These are phyloP conservation scores for Rhizoclosmatium globosum DNA, from an alignment of 192 early-diverging fungal species.

Conservation along the genomic window DNA sequence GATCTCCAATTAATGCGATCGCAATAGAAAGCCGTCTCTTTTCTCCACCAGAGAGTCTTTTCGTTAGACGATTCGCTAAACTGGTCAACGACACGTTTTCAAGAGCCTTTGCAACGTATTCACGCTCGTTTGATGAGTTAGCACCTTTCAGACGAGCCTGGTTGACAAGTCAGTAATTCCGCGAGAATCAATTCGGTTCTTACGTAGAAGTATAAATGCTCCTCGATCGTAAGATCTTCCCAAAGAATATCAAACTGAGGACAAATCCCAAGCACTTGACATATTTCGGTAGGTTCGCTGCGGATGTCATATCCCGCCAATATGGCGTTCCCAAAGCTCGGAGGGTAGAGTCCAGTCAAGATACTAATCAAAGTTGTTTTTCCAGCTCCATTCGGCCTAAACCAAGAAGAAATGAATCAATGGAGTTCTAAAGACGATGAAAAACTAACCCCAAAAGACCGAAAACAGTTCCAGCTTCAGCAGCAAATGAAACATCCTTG, in stretches of 20 bases:
- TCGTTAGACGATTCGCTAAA: slow-evolving; percentile 64
- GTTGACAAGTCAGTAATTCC: not conserved
- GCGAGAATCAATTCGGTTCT: not conserved
- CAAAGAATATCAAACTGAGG: slow-evolving; percentile 83
- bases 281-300: slow-evolving; percentile 64
- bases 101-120: slow-evolving; percentile 57
- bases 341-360: slow-evolving; percentile 73
- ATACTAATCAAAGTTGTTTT: slow-evolving; percentile 81
- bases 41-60: slow-evolving; percentile 78
- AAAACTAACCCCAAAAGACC: slow-evolving; percentile 55
- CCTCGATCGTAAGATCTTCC: slow-evolving; percentile 75
- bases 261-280: slow-evolving; percentile 77
- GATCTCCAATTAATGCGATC: slow-evolving; percentile 60
- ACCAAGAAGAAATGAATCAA: not conserved
- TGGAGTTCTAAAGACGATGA: not conserved
- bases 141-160: slow-evolving; percentile 76
- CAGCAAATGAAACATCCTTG: slow-evolving; percentile 70
- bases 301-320: slow-evolving; percentile 67
- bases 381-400: slow-evolving; percentile 61
- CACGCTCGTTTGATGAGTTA: slow-evolving; percentile 53
- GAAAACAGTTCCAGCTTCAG: slow-evolving; percentile 67
- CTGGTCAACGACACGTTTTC: slow-evolving; percentile 63
- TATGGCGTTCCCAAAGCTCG: slow-evolving; percentile 67
- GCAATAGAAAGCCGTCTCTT: slow-evolving; percentile 69
- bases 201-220: slow-evolving; percentile 76